These are phyloP conservation scores for Cichorium intybus DNA, from an alignment of 140 eudicot genomes.

Conservation along the genomic window DNA sequence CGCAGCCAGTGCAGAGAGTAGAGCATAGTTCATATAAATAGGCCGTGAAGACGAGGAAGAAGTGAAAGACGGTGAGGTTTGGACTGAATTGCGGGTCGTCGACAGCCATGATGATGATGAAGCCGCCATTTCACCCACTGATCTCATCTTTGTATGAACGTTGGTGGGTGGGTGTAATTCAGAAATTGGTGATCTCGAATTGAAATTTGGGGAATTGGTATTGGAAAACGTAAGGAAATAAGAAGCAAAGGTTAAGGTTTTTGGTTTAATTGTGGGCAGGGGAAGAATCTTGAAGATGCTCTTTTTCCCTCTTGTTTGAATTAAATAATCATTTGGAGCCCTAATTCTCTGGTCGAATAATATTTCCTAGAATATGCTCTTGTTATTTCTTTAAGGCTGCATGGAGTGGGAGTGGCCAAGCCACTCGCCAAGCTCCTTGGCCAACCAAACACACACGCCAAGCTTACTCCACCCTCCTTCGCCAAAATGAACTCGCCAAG, in stretches of 20 bases:
- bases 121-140: conserved; percentile 17
- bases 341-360: neutral
- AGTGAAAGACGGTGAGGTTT: neutral
- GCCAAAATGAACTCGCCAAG: no score
- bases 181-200: neutral
- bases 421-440: no score
- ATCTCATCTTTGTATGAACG: conserved; percentile 12
- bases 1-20: conserved; percentile 73
- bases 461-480: no score
- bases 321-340: conserved; percentile 1
- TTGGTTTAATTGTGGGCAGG: neutral
- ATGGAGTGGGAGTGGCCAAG: no score
- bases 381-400: conserved; percentile 18
- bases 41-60: conserved; percentile 14
- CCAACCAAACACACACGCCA: no score
- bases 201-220: neutral
- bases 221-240: neutral
- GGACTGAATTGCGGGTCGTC: neutral
- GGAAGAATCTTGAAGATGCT: conserved; percentile 21
- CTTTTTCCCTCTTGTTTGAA: conserved; percentile 12
- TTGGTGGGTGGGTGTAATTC: neutral
- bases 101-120: conserved; percentile 14
- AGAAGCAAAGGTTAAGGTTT: conserved; percentile 9
- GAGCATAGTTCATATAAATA: conserved; percentile 51
- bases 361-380: conserved; percentile 22